These are phyloP conservation scores for Auriscalpium vulgare DNA, from an alignment of 768 basidiomycete genomes.

Conservation along the genomic window DNA sequence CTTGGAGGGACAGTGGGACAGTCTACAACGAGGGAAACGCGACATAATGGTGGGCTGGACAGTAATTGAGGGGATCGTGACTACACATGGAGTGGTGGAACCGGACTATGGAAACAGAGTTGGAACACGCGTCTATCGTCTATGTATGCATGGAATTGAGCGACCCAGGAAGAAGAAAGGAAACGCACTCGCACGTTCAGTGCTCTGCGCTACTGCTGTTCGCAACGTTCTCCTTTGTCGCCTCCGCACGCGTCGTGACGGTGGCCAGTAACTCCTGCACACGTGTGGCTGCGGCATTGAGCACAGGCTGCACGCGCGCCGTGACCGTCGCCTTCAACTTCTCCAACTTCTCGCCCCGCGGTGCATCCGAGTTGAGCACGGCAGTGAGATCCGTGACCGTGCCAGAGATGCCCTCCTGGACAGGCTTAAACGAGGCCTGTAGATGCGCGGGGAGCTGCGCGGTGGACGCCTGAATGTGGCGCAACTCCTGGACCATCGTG, in stretches of 20 bases:
- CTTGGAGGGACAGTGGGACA: too few relatives aligned
- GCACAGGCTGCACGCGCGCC: constrained; percentile 51
- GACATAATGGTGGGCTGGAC: too few relatives aligned
- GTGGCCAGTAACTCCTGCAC: constrained; percentile 24
- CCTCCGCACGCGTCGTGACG: constrained; percentile 13
- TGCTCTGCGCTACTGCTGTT: constrained; percentile 13
- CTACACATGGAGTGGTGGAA: too few relatives aligned
- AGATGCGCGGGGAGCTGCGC: constrained; percentile 42
- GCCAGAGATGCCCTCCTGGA: constrained; percentile 45
- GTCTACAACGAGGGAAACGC: too few relatives aligned
- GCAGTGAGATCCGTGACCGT: constrained; percentile 45
- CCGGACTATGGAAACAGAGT: too few relatives aligned
- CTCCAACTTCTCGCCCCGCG: constrained; percentile 54
- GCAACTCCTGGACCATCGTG: constrained; percentile 57
- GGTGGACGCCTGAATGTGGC: constrained; percentile 55
- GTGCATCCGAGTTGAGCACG: constrained; percentile 48
- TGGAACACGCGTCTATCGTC: not conserved
- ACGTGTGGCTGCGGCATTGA: constrained; percentile 33
- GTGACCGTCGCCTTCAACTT: constrained; percentile 51
- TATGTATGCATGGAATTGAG: not conserved
- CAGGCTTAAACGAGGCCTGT: constrained; percentile 51
- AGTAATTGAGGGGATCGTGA: too few relatives aligned
- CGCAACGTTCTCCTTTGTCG: constrained; percentile 11
- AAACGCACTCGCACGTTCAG: constrained; percentile 1
- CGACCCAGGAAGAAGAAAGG: not conserved